phyloP scores from a whole-genome alignment of 2,329 filamentous ascomycete species.

The Colletotrichum liriopes region DNA sequence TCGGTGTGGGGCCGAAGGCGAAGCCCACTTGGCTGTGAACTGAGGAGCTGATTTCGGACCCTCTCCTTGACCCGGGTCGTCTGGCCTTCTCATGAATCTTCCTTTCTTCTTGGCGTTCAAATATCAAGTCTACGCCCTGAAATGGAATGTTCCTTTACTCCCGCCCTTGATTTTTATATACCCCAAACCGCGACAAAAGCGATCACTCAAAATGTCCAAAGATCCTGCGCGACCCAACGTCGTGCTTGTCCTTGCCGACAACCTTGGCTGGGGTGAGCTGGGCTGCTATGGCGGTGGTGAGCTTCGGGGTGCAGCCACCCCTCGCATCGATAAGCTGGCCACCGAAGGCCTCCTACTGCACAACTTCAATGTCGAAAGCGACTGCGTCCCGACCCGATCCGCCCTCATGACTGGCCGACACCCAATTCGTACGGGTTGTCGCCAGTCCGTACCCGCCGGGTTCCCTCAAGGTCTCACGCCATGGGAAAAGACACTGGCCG shows the following conservation, averaged over 20 bases:
- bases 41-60: neutral
- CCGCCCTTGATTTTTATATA: neutral
- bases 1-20: conserved; percentile 18
- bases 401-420: conserved; percentile 55
- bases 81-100: too few relatives aligned
- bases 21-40: neutral
- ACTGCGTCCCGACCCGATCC: conserved; percentile 54
- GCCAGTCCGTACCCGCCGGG: conserved; percentile 52
- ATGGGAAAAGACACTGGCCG: conserved; percentile 52
- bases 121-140: neutral
- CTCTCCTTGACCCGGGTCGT: neutral
- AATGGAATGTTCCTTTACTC: too few relatives aligned
- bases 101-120: neutral
- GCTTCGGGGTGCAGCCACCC: conserved; percentile 53
- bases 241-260: conserved; percentile 54
- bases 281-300: conserved; percentile 53
- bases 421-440: conserved; percentile 54
- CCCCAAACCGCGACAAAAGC: neutral
- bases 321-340: conserved; percentile 52
- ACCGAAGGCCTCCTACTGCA: conserved; percentile 52
- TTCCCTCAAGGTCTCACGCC: conserved; percentile 52
- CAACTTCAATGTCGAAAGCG: conserved; percentile 57
- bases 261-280: conserved; percentile 56
- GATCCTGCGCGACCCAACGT: conserved; percentile 49
- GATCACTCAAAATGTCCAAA: conserved; percentile 41